These are phyloP conservation scores for Chondrus crispus DNA, from an alignment of 23 red algal genomes.

Conservation along the genomic window DNA sequence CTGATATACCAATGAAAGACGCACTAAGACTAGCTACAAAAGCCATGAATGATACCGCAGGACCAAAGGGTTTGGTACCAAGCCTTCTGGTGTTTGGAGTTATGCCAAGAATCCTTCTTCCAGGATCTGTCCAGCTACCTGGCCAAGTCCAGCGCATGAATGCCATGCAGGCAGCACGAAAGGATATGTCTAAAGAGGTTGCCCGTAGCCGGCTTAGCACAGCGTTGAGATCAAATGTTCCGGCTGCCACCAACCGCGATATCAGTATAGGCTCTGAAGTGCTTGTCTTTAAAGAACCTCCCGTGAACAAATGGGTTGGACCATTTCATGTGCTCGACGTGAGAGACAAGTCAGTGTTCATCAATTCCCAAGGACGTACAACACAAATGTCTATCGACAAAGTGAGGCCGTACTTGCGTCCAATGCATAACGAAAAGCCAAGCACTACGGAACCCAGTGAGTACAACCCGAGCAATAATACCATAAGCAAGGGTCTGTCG, in stretches of 20 bases:
- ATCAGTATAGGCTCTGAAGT: not conserved
- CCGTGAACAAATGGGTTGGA: not conserved
- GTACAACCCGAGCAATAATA: no score
- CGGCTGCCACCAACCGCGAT: not conserved
- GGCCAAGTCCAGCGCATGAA: not conserved
- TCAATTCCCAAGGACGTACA: not conserved
- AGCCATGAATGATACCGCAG: no score
- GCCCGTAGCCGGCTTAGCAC: not conserved
- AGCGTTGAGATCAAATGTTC: not conserved
- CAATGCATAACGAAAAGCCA: no score
- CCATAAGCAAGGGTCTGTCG: no score
- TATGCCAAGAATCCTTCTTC: no score
- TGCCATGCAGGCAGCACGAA: not conserved
- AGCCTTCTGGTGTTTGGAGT: no score
- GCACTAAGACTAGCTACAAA: no score
- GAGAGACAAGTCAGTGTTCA: not conserved
- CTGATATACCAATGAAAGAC: no score
- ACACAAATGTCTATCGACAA: not conserved
- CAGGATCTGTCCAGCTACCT: no score
- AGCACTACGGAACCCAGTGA: no score
- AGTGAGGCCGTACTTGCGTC: slow-evolving; percentile 24
- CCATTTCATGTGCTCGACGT: not conserved
- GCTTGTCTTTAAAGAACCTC: not conserved
- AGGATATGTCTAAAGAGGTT: not conserved
- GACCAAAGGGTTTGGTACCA: no score